These are phyloP conservation scores for Syzygium malaccense DNA, from an alignment of 441 rosid species.

Conservation along the genomic window DNA sequence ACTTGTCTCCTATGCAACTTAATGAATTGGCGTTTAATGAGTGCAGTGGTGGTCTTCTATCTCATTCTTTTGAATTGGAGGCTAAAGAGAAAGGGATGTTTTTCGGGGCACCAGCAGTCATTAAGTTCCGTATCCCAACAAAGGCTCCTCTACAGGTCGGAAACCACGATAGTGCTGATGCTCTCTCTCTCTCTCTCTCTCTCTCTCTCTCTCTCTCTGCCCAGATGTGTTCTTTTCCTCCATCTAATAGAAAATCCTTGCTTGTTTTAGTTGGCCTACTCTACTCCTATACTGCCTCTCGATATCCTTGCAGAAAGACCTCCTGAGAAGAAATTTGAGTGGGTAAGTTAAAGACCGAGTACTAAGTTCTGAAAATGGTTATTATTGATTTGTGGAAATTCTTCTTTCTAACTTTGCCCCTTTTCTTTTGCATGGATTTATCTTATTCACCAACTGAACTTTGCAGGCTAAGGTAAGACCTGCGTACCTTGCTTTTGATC, in stretches of 20 bases:
- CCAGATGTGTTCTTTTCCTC: background rate
- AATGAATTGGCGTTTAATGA: background rate
- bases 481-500: background rate
- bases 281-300: slow-evolving; percentile 76
- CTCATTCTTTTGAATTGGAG: slow-evolving; percentile 82
- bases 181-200: background rate
- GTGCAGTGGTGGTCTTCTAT: slow-evolving; percentile 71
- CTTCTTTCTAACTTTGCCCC: background rate
- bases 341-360: slow-evolving; percentile 34
- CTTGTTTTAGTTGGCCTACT: slow-evolving; percentile 50
- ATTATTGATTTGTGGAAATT: background rate
- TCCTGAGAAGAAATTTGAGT: slow-evolving; percentile 57
- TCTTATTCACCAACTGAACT: slow-evolving; percentile 17
- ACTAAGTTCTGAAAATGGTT: background rate
- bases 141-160: slow-evolving; percentile 81
- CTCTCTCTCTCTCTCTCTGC: background rate
- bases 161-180: background rate
- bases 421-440: slow-evolving; percentile 31
- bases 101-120: slow-evolving; percentile 72
- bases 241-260: background rate
- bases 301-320: slow-evolving; percentile 83
- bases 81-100: slow-evolving; percentile 72
- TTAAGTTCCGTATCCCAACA: slow-evolving; percentile 89
- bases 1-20: background rate
- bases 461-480: slow-evolving; percentile 78